Base-by-base conservation (phyloP, 2,329 filamentous ascomycete species). In the Paecilomyces fulvus region DNA sequence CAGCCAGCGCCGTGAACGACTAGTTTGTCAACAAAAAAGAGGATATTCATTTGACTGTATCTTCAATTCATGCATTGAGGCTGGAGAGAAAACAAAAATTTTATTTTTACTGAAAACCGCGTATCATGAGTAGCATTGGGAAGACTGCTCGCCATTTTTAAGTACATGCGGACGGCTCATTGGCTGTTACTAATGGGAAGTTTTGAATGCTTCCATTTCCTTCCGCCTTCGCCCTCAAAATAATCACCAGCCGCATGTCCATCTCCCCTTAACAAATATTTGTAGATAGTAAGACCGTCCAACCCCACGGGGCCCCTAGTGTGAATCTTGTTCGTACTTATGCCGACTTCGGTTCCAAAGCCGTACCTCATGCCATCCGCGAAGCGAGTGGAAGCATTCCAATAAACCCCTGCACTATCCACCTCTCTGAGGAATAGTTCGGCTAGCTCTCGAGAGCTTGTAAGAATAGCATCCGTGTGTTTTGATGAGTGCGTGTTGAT, bases 321-420 rank as follows among this genome's bases (percentile, higher is more conserved):
- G 71, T 99, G 94, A 61, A 99, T 96, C 79, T 97, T 99, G 79
- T 96, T 99, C 52, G 94, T 99, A 76, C 89, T 95, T 74, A 99
- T 97, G 55, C 94, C 94, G 23, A 99, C 94, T 75, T 99, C 94
- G 0, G 94, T 97, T 51, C 94, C 94, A 74, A 99, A 99, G 7
- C 94, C 94, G 71, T 95, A 97, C 48, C 94, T 83, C 88, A 95
- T 96, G 7, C 94, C 94, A 71, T 99, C 94, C 5, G 92, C 91
- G 76, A 99, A 92, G 53, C 94, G 84, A 8, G 90, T 96, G 23
- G 90, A 95, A 7, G 91, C 89, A 71, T 99, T 99, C 91, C 92
- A 96, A 80, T 95, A 99, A 17, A 92, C 92, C 54, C 92, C 92
- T 0, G 91, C 88, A 28, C 90, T 90, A 75, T 97, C 94, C 53